A percentile compares a stretch with the other conserved stretches of the same genome.
Evolutionary conservation across 805 yeast species (phyloP).

Genomic region (Cyberlindnera petersonii): DNA sequence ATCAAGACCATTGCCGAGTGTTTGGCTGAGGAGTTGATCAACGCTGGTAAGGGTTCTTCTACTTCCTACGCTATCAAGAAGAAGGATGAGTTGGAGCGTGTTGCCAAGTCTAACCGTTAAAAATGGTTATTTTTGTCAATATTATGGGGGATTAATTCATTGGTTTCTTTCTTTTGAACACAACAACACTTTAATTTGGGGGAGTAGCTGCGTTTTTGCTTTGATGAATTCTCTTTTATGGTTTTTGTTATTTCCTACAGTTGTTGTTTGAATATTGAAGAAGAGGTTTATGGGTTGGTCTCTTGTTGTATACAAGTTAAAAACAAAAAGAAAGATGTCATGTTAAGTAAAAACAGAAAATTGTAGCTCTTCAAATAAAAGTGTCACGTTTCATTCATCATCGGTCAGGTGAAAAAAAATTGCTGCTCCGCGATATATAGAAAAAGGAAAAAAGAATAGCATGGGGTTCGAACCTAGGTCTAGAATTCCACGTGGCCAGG

Average conservation of each 20-base stretch:
- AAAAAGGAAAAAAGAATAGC: neutral
- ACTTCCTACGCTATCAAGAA: slow-evolving; percentile 99
- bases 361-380: too few relatives aligned
- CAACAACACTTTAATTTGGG: too few relatives aligned
- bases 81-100: slow-evolving; percentile 99
- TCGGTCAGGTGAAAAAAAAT: too few relatives aligned
- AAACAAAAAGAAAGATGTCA: slow-evolving; percentile 15
- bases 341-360: slow-evolving; percentile 10
- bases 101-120: slow-evolving; percentile 99
- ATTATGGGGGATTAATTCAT: slow-evolving; percentile 12
- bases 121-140: slow-evolving; percentile 15
- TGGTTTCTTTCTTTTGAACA: slow-evolving; percentile 18
- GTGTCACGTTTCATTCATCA: too few relatives aligned
- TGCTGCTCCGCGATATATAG: too few relatives aligned
- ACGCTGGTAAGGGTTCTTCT: slow-evolving; percentile 99
- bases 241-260: neutral
- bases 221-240: slow-evolving; percentile 10
- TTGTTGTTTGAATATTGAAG: neutral
- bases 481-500: slow-evolving; percentile 5
- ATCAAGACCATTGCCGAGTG: slow-evolving; percentile 99
- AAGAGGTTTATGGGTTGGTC: neutral
- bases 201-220: too few relatives aligned
- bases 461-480: slow-evolving; percentile 6
- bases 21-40: slow-evolving; percentile 99
- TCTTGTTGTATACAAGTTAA: slow-evolving; percentile 14